A percentile compares a stretch with the other conserved stretches of the same genome.
Conservation (phyloP, 805 yeast species). For the Metschnikowia matae region DNA sequence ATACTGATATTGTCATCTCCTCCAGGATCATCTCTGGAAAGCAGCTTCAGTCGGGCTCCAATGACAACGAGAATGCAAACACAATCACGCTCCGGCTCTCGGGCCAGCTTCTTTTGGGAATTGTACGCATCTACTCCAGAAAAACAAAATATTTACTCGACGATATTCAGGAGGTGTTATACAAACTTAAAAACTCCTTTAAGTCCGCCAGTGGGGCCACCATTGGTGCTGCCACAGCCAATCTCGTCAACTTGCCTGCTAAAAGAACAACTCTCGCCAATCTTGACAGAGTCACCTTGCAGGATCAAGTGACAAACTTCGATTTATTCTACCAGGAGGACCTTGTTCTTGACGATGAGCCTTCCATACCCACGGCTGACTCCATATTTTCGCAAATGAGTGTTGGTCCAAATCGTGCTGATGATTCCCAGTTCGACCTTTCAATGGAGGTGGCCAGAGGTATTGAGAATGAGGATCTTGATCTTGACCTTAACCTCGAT, state of each 20-base stretch:
- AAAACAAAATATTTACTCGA: slow-evolving; percentile 80
- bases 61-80: slow-evolving; percentile 19
- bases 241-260: slow-evolving; percentile 53
- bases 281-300: slow-evolving; percentile 56
- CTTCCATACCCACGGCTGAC: slow-evolving; percentile 3
- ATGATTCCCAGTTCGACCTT: slow-evolving; percentile 40
- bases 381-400: slow-evolving; percentile 9
- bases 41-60: slow-evolving; percentile 46
- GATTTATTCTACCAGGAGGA: slow-evolving; percentile 71
- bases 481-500: slow-evolving; percentile 37
- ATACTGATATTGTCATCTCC: slow-evolving; percentile 63
- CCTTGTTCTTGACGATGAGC: slow-evolving; percentile 31
- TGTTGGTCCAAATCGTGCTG: slow-evolving; percentile 8
- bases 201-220: slow-evolving; percentile 35
- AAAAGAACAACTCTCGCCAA: slow-evolving; percentile 59
- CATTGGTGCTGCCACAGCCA: slow-evolving; percentile 26
- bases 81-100: slow-evolving; percentile 76
- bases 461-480: slow-evolving; percentile 20
- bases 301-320: slow-evolving; percentile 74
- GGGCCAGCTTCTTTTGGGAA: slow-evolving; percentile 83
- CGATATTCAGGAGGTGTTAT: slow-evolving; percentile 69
- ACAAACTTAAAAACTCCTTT: slow-evolving; percentile 68
- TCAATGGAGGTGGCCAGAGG: slow-evolving; percentile 70
- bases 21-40: slow-evolving; percentile 44
- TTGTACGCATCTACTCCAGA: slow-evolving; percentile 79